These are phyloP conservation scores for Elymus sibiricus DNA, from an alignment of 176 grass and related monocot genomes.

Conservation along the genomic window DNA sequence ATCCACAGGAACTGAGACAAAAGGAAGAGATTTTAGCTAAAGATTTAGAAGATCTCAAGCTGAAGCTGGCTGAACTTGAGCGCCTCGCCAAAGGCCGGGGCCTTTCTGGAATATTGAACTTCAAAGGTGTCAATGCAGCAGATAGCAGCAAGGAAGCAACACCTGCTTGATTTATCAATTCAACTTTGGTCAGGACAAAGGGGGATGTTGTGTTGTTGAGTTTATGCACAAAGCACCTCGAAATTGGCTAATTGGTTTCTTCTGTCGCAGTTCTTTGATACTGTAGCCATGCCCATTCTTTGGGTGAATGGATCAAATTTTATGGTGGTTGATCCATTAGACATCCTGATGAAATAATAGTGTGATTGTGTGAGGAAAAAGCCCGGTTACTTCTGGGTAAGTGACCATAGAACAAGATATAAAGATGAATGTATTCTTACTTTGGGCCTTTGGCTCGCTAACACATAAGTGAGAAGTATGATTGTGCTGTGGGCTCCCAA, in stretches of 20 bases:
- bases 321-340: conserved; percentile 21
- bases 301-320: conserved; percentile 34
- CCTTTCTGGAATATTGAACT: conserved; percentile 68
- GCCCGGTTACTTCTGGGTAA: not conserved
- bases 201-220: not conserved
- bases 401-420: conserved; percentile 1
- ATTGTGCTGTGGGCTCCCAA: not conserved
- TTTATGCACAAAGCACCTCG: not conserved
- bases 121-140: conserved; percentile 38
- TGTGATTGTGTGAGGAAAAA: not conserved
- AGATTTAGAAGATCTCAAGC: conserved; percentile 65
- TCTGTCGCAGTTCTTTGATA: not conserved
- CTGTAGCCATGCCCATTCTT: conserved; percentile 21
- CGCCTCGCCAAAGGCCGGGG: conserved; percentile 57
- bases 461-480: not conserved
- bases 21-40: conserved; percentile 58
- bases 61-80: conserved; percentile 72
- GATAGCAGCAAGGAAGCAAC: conserved; percentile 39
- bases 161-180: conserved; percentile 34
- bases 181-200: not conserved
- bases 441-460: not conserved
- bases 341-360: conserved; percentile 28
- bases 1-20: conserved; percentile 53
- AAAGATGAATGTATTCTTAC: conserved; percentile 1
- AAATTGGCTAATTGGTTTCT: conserved; percentile 20